These are phyloP conservation scores for Pichia sp. DNA, from an alignment of 1,139 yeast species.

Conservation along the genomic window DNA sequence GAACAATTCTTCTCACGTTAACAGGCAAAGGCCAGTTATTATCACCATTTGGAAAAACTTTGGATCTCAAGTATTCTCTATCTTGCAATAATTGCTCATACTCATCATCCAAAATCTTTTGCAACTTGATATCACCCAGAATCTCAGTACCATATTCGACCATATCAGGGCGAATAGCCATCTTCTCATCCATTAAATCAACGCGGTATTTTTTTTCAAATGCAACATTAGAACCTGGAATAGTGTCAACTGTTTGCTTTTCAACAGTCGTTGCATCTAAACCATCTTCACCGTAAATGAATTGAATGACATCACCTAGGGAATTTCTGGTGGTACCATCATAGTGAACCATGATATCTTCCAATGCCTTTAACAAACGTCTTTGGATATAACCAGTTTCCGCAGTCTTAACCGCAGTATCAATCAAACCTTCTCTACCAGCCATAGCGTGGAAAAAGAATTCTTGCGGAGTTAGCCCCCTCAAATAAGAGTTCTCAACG, in stretches of 20 bases:
- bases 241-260: conserved; percentile 90
- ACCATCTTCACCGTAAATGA: conserved; percentile 98
- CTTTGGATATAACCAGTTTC: conserved; percentile 99
- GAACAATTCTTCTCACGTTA: conserved; percentile 91
- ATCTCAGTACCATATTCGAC: conserved; percentile 90
- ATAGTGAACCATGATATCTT: conserved; percentile 97
- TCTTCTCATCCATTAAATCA: conserved; percentile 72
- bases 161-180: conserved; percentile 62
- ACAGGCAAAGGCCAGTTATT: conserved; percentile 97
- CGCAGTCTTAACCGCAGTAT: conserved; percentile 93
- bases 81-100: conserved; percentile 72
- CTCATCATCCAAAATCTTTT: conserved; percentile 77
- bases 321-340: conserved; percentile 99
- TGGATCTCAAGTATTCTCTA: conserved; percentile 71
- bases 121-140: conserved; percentile 82
- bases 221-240: conserved; percentile 83
- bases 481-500: conserved; percentile 91
- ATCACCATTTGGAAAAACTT: conserved; percentile 89
- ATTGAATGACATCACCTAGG: conserved; percentile 91
- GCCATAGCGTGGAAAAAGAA: conserved; percentile 99
- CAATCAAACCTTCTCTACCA: conserved; percentile 99
- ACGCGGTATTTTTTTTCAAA: conserved; percentile 84
- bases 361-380: conserved; percentile 96
- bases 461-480: conserved; percentile 98
- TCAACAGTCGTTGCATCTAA: conserved; percentile 97